Evolutionary conservation across 345 rosid species (phyloP).

Genomic region (Moricandia arvensis): DNA sequence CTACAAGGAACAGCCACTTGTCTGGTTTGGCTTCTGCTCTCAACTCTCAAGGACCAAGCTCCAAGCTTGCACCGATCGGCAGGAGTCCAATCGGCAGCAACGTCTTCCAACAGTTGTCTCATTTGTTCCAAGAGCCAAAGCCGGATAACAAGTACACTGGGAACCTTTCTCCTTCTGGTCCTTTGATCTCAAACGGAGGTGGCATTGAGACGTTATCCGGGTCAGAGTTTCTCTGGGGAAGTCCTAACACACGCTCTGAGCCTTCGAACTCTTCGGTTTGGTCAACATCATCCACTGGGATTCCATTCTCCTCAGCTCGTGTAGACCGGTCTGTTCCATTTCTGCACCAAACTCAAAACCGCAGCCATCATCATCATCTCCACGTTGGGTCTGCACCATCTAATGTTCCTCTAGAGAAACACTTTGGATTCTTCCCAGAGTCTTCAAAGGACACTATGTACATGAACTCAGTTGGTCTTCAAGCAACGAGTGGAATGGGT

Average conservation of each 20-base stretch:
- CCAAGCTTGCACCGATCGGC: constrained; percentile 65
- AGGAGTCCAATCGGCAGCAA: constrained; percentile 38
- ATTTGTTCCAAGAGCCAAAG: constrained; percentile 56
- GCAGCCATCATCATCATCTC: constrained; percentile 45
- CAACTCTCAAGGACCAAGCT: constrained; percentile 47
- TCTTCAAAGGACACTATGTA: constrained; percentile 64
- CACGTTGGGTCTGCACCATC: constrained; percentile 96
- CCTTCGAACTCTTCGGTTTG: constrained; percentile 57
- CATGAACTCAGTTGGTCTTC: constrained; percentile 53
- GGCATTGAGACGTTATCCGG: constrained; percentile 64
- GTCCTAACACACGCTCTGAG: constrained; percentile 62
- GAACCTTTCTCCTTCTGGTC: constrained; percentile 49
- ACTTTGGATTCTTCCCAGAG: constrained; percentile 71
- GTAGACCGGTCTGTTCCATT: constrained; percentile 52
- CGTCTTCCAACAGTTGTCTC: constrained; percentile 49
- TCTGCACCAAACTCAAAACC: constrained; percentile 48
- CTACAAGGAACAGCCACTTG: constrained; percentile 46
- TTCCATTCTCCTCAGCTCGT: constrained; percentile 52
- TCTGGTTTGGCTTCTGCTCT: constrained; percentile 71
- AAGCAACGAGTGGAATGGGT: constrained; percentile 43
- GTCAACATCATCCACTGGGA: constrained; percentile 61
- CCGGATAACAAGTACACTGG: constrained; percentile 45
- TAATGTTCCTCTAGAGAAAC: constrained; percentile 74
- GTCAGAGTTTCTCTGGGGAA: constrained; percentile 94
- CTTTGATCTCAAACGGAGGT: constrained; percentile 52